These are phyloP conservation scores for Sporopachydermia lactativora DNA, from an alignment of 805 yeast species.

Conservation along the genomic window DNA sequence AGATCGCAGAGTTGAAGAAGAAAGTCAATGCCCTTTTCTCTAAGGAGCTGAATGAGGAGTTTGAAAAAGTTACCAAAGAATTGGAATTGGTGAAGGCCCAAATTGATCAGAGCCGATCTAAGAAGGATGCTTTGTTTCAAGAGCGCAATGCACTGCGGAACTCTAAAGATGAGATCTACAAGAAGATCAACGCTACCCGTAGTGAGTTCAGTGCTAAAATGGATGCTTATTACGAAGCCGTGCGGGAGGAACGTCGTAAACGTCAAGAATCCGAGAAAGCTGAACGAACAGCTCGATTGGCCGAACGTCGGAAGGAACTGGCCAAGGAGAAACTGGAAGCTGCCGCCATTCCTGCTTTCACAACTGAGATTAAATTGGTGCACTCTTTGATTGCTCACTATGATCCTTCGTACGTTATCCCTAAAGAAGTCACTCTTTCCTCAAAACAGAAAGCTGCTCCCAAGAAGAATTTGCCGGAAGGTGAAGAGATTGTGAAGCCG, in stretches of 20 bases:
- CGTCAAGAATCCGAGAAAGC: slow-evolving; percentile 47
- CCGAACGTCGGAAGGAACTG: slow-evolving; percentile 41
- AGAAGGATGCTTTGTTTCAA: slow-evolving; percentile 47
- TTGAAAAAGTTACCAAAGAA: slow-evolving; percentile 53
- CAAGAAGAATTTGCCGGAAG: slow-evolving; percentile 17
- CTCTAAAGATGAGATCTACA: slow-evolving; percentile 55
- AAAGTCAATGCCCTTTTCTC: slow-evolving; percentile 39
- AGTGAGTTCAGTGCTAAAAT: slow-evolving; percentile 63
- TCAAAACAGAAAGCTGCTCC: slow-evolving; percentile 13
- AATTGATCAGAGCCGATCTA: slow-evolving; percentile 47
- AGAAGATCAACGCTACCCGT: slow-evolving; percentile 53
- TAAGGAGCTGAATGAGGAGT: slow-evolving; percentile 53
- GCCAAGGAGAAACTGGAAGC: slow-evolving; percentile 63
- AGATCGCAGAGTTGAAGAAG: slow-evolving; percentile 63
- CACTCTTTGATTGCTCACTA: slow-evolving; percentile 59
- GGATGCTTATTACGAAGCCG: slow-evolving; percentile 50
- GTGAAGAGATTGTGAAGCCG: slow-evolving; percentile 44
- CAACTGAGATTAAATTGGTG: slow-evolving; percentile 61
- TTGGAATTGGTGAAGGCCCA: slow-evolving; percentile 50
- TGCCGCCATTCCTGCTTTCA: slow-evolving; percentile 66
- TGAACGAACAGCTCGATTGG: slow-evolving; percentile 33
- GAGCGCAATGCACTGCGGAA: slow-evolving; percentile 55
- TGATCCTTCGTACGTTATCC: slow-evolving; percentile 64
- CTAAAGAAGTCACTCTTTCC: slow-evolving; percentile 22
- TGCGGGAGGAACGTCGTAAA: slow-evolving; percentile 55